Evolutionary conservation across 2,329 filamentous ascomycete genomes (phyloP).

Genomic region (Colletotrichum echinochloae): DNA sequence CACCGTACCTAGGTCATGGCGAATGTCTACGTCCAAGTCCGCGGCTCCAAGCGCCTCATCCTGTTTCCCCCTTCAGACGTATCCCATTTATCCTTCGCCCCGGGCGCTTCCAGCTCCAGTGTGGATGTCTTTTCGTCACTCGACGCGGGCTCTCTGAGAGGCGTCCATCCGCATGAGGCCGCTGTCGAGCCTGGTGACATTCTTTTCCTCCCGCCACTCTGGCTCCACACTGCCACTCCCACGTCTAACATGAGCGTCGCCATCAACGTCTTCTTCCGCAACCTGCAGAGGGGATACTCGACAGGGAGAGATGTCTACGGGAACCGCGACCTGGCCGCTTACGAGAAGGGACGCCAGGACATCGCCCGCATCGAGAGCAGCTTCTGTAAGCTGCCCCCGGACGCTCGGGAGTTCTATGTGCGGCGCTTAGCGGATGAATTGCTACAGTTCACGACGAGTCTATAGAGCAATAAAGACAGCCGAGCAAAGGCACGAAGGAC

Average conservation of each 20-base stretch:
- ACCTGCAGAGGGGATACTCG: slow-evolving; percentile 75
- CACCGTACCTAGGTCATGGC: slow-evolving; percentile 75
- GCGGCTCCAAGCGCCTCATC: slow-evolving; percentile 77
- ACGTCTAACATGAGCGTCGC: slow-evolving; percentile 73
- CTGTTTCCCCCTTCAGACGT: slow-evolving; percentile 86
- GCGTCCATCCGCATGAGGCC: slow-evolving; percentile 75
- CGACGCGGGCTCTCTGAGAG: slow-evolving; percentile 52
- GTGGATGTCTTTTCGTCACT: slow-evolving; percentile 75
- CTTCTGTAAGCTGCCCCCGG: slow-evolving; percentile 73
- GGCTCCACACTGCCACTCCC: slow-evolving; percentile 82
- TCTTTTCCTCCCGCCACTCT: slow-evolving; percentile 84
- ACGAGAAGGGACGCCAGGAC: slow-evolving; percentile 83
- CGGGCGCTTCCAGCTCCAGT: slow-evolving; percentile 84
- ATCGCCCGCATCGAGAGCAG: slow-evolving; percentile 73
- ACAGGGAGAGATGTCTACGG: slow-evolving; percentile 86
- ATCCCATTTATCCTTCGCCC: slow-evolving; percentile 74
- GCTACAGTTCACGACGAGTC: slow-evolving; percentile 15
- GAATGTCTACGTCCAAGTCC: slow-evolving; percentile 85
- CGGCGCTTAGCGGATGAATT: slow-evolving; percentile 78
- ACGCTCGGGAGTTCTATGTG: slow-evolving; percentile 81
- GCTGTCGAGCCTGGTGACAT: slow-evolving; percentile 78
- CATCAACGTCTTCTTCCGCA: slow-evolving; percentile 91
- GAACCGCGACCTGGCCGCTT: slow-evolving; percentile 85
- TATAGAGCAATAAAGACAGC: slow-evolving; percentile 9
- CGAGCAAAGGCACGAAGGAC: not conserved